A percentile compares a stretch with the other conserved stretches of the same genome.
Evolutionary conservation across 495 filamentous ascomycete genomes (phyloP).

Genomic region (Trichoderma asperelloides): DNA sequence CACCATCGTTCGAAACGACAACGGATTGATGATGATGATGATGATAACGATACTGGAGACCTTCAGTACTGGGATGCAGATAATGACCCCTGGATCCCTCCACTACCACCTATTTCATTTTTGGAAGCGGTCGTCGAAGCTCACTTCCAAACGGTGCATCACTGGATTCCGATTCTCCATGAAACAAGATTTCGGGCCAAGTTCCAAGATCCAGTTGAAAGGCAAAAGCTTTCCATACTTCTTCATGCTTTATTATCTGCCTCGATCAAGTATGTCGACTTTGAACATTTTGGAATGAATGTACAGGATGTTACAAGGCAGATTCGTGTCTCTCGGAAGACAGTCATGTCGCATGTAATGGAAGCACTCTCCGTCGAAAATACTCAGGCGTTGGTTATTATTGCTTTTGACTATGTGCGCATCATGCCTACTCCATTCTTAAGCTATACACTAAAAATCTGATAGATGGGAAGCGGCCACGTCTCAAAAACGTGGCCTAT

Average conservation of each 20-base stretch:
- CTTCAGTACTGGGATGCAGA: background rate
- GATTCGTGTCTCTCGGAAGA: slow-evolving; percentile 19
- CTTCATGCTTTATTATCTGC: slow-evolving; percentile 27
- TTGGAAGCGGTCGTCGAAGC: slow-evolving; percentile 19
- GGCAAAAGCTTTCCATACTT: slow-evolving; percentile 17
- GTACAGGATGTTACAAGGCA: slow-evolving; percentile 17
- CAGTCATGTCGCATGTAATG: slow-evolving; percentile 26
- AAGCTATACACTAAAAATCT: background rate
- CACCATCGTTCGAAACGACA: background rate
- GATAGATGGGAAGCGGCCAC: slow-evolving; percentile 24
- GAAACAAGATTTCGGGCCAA: slow-evolving; percentile 20
- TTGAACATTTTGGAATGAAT: background rate
- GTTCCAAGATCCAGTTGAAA: background rate
- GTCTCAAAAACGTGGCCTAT: slow-evolving; percentile 25
- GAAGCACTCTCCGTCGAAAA: slow-evolving; percentile 28
- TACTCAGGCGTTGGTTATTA: slow-evolving; percentile 29
- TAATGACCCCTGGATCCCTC: background rate
- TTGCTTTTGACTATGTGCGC: slow-evolving; percentile 25
- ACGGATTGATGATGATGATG: background rate
- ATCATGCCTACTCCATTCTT: background rate
- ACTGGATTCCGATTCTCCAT: slow-evolving; percentile 33
- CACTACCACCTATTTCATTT: background rate
- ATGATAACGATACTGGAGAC: background rate
- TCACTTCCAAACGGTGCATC: slow-evolving; percentile 27
- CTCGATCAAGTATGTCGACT: slow-evolving; percentile 19